Base-by-base conservation (phyloP, 352 stramenopile species). In the Halophytophthora batemanensis region DNA sequence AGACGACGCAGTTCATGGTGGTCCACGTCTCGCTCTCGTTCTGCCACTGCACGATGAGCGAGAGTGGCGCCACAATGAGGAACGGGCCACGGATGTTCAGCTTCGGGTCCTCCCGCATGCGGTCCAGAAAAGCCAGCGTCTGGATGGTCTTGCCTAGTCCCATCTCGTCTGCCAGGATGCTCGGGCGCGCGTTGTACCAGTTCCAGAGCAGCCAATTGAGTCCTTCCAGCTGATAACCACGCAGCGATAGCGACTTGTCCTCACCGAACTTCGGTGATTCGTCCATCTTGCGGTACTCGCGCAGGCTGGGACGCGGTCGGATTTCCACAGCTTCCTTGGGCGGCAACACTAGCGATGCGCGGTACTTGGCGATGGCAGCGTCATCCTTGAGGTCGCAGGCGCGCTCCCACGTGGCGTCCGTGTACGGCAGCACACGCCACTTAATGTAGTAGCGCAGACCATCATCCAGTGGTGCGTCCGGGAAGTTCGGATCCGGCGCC, bases 21-120 rank as follows among this genome's bases (percentile, higher is more conserved):
- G 97, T 99, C 98, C 98, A 99, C 31, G 74, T 94, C 45, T 98
- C 83, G 61, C 99, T 99, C 74, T 99, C 98, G 46, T 97, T 95
- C 58, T 99, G 80, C 98, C 98, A 99, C 61, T 99, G 97, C n/a
- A 91, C 82, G 48, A 99, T 95, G 1, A 98, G 97, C 21, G 95
- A 99, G 2, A 99, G 80, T 11, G 98, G 98, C 10, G 96, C 97
- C 11, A 99, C 92, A 21, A 99, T 93, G 6, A 99, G 80, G 63
- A 98, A 99, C 13, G 97, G 97, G 6, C 95, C 93, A 2, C 82
- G 81, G n/a, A 81, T 87, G 52, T 91, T 74, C 25, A 92, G 97
- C 44, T 96, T 84, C 25, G 97, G 75, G 46, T 92, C 82, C 45
- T 86, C 81, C 5, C 93, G 78, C 36, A 99, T 68, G 8, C 96